Percentiles rank a stretch among this genome's conserved stretches.
Conservation (phyloP, 345 rosid genomes). For the Anacardium occidentale region DNA sequence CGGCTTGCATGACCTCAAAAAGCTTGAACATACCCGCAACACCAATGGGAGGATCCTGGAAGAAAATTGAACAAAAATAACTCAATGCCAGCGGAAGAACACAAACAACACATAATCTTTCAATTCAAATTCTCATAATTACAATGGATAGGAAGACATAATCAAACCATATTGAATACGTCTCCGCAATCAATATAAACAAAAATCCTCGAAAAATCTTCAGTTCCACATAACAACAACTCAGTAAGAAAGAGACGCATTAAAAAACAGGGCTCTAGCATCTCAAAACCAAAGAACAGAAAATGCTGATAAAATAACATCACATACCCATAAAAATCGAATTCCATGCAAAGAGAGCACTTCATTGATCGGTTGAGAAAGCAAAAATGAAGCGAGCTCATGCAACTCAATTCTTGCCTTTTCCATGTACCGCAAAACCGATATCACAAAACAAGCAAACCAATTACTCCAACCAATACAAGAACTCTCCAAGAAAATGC, state of each 20-base stretch:
- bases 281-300: neutral
- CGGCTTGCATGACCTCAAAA: constrained; percentile 35
- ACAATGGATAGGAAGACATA: no score
- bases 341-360: constrained; percentile 57
- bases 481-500: constrained; percentile 33
- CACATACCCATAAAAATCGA: constrained; percentile 55
- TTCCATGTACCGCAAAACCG: constrained; percentile 50
- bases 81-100: neutral
- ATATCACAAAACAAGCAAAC: constrained; percentile 45
- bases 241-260: neutral
- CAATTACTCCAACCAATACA: constrained; percentile 25
- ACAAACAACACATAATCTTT: neutral
- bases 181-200: neutral
- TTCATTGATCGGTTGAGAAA: constrained; percentile 47
- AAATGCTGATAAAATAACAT: neutral
- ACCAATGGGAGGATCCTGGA: constrained; percentile 51
- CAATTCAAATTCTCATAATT: no score
- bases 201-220: neutral
- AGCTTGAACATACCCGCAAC: constrained; percentile 64
- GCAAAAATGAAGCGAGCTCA: constrained; percentile 54
- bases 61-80: neutral
- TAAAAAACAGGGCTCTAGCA: neutral
- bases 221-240: neutral
- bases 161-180: neutral
- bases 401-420: constrained; percentile 40